Evolutionary conservation across 208 protist species (phyloP).

Genomic region (Leishmania tropica): DNA sequence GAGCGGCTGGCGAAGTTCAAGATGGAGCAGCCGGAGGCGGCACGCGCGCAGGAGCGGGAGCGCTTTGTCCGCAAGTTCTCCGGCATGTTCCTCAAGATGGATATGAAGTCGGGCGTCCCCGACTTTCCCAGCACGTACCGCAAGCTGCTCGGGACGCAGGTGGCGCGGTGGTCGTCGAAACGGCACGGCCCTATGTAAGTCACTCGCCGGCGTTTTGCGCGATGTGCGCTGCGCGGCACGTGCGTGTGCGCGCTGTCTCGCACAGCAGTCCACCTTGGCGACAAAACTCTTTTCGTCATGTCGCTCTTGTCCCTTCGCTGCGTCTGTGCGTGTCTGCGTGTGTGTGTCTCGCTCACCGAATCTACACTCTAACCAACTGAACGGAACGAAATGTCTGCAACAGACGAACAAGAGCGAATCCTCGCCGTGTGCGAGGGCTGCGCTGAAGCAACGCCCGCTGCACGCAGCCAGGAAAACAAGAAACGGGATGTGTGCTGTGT

Average conservation of each 20-base stretch:
- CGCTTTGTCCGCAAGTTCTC: constrained; percentile 91
- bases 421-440: neutral
- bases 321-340: neutral
- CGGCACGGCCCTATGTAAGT: constrained; percentile 89
- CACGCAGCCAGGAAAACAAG: neutral
- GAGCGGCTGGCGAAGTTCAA: constrained; percentile 92
- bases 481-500: neutral
- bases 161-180: constrained; percentile 89
- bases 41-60: constrained; percentile 81
- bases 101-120: constrained; percentile 77
- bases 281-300: neutral
- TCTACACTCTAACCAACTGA: neutral
- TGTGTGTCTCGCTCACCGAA: neutral
- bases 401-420: neutral
- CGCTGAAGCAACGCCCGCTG: neutral
- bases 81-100: constrained; percentile 90
- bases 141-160: constrained; percentile 81
- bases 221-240: neutral
- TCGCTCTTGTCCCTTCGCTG: neutral
- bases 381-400: neutral
- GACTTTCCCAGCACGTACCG: constrained; percentile 92
- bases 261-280: neutral
- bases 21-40: constrained; percentile 89
- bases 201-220: neutral
- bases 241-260: neutral